A percentile compares a stretch with the other conserved stretches of the same genome.
Conservation (phyloP, 352 stramenopile species). For the Albugo laibachii region DNA sequence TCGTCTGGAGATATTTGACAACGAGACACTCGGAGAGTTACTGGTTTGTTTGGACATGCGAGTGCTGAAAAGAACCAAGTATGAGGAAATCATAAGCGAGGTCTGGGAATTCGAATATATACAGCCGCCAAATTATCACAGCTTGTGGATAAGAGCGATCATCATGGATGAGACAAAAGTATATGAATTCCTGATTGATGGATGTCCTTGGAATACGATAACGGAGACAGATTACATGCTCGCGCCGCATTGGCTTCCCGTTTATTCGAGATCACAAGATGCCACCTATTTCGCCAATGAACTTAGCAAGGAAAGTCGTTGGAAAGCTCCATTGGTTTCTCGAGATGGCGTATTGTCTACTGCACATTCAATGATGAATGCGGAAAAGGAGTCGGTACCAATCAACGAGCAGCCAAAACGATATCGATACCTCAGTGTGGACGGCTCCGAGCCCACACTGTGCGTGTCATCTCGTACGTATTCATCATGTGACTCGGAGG, state of each 20-base stretch:
- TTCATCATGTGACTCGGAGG: neutral
- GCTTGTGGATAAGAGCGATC: conserved; percentile 37
- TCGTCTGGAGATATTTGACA: conserved; percentile 50
- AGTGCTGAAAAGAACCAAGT: conserved; percentile 26
- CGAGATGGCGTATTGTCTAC: neutral
- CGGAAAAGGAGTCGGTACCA: neutral
- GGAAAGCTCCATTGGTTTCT: conserved; percentile 36
- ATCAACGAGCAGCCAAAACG: neutral
- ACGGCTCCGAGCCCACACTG: neutral
- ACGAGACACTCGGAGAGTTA: conserved; percentile 42
- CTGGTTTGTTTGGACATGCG: conserved; percentile 56
- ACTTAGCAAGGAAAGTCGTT: conserved; percentile 32
- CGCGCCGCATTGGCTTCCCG: conserved; percentile 47
- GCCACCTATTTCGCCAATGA: conserved; percentile 62
- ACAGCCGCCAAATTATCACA: conserved; percentile 36
- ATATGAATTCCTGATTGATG: conserved; percentile 66
- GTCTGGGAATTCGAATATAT: conserved; percentile 60
- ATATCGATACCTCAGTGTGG: neutral
- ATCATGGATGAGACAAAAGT: conserved; percentile 37
- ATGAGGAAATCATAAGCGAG: conserved; percentile 43
- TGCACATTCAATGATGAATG: neutral
- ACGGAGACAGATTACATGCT: conserved; percentile 69
- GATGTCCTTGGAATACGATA: conserved; percentile 44
- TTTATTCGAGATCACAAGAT: conserved; percentile 52
- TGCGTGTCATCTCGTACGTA: neutral